Percentiles rank a stretch among this genome's conserved stretches.
Conservation (phyloP, 345 rosid species). For the Arabidopsis suecica region DNA sequence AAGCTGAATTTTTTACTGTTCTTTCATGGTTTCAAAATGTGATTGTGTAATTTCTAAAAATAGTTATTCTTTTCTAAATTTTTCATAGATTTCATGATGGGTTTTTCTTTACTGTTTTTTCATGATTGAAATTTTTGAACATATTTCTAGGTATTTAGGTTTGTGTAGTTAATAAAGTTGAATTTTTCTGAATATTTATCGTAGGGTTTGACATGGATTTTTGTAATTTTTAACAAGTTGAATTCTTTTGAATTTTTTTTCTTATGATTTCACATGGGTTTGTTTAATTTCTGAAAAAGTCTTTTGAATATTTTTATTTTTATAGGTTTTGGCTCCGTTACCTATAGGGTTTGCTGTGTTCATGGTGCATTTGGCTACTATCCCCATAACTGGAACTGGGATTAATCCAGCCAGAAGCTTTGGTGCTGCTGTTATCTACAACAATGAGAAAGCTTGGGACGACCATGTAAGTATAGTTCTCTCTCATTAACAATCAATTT, state of each 20-base stretch:
- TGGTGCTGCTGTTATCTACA: slow-evolving; percentile 47
- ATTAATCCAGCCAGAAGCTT: slow-evolving; percentile 44
- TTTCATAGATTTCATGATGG: neutral
- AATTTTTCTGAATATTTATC: neutral
- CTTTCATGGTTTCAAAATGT: neutral
- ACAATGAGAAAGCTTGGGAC: slow-evolving; percentile 43
- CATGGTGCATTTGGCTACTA: slow-evolving; percentile 43
- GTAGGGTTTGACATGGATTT: neutral
- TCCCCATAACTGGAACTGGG: slow-evolving; percentile 44
- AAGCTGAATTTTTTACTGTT: neutral
- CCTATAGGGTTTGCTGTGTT: slow-evolving; percentile 44
- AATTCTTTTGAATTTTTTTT: neutral
- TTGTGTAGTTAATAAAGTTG: neutral
- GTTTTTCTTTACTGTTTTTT: neutral
- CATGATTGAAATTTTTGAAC: too few relatives aligned
- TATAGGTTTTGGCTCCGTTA: slow-evolving; percentile 43
- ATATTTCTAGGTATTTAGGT: neutral
- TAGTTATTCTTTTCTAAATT: neutral
- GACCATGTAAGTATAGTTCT: slow-evolving; percentile 35
- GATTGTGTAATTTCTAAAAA: neutral
- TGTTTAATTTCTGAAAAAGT: neutral
- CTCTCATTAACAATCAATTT: neutral
- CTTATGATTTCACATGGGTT: neutral
- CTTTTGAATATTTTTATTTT: neutral
- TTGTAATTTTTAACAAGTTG: neutral